Conservation (phyloP, 2,329 filamentous ascomycete genomes). For the Fusarium devonianum region DNA sequence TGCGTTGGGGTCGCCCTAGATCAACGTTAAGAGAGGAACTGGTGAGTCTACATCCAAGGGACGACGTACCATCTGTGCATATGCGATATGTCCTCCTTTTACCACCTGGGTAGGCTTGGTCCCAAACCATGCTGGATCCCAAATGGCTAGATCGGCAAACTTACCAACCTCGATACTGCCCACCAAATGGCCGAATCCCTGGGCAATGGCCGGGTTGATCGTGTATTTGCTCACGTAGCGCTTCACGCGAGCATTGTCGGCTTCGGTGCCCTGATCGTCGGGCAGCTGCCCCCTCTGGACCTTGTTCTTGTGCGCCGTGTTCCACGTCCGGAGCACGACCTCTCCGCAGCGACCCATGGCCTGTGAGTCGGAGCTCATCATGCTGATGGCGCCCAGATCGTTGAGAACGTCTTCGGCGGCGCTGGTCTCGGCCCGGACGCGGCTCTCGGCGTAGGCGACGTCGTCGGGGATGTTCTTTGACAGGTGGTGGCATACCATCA, state of each 20-base stretch:
- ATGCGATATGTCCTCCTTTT: constrained; percentile 87
- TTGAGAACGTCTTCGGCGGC: constrained; percentile 96
- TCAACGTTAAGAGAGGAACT: constrained; percentile 1
- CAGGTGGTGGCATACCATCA: constrained; percentile 97
- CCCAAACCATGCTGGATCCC: constrained; percentile 86
- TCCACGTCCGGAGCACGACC: constrained; percentile 92
- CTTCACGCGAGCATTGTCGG: constrained; percentile 92
- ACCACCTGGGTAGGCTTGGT: constrained; percentile 82
- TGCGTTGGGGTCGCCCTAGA: constrained; percentile 77
- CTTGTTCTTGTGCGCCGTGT: constrained; percentile 98
- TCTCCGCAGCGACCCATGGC: constrained; percentile 97
- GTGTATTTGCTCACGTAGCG: constrained; percentile 96
- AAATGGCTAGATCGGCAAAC: constrained; percentile 86
- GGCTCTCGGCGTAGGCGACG: constrained; percentile 91
- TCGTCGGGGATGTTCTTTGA: constrained; percentile 94
- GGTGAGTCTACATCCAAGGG: not conserved
- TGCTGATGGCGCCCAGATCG: constrained; percentile 92
- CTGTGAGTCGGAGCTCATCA: constrained; percentile 96
- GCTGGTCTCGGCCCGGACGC: constrained; percentile 95
- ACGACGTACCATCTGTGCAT: constrained; percentile 77
- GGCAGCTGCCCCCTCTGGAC: constrained; percentile 76
- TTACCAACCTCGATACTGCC: constrained; percentile 90
- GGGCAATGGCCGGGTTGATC: constrained; percentile 89
- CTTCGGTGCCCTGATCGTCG: constrained; percentile 79
- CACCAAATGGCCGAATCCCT: constrained; percentile 87